Evolutionary conservation across 192 early-diverging fungal species (phyloP).

Genomic region (Coemansia sp.): DNA sequence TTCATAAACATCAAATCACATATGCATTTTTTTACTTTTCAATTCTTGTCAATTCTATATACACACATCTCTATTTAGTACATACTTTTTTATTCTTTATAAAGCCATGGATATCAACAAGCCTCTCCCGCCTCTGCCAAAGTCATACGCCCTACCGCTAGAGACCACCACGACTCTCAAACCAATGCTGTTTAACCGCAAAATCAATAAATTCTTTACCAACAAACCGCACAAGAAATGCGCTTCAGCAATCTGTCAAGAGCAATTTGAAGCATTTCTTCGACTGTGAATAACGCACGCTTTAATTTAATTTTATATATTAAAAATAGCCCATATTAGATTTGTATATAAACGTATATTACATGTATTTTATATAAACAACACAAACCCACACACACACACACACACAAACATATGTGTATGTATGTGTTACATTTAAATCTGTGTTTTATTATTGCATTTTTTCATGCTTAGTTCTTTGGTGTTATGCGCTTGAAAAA

Average conservation of each 20-base stretch:
- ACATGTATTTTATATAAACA: too few species aligned
- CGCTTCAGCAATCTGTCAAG: too few species aligned
- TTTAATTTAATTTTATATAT: not conserved
- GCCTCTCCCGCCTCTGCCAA: conserved; percentile 5
- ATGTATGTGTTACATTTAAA: too few species aligned
- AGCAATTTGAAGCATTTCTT: conserved; percentile 3
- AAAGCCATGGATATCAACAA: conserved; percentile 1
- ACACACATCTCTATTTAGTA: not conserved
- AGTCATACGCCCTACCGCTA: not conserved
- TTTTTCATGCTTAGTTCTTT: conserved; percentile 20
- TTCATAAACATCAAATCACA: too few species aligned
- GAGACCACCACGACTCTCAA: too few species aligned
- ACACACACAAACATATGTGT: too few species aligned
- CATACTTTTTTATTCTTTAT: not conserved
- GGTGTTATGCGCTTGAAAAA: conserved; percentile 43
- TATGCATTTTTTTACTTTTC: too few species aligned
- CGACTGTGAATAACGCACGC: not conserved
- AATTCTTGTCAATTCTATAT: not conserved
- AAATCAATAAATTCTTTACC: too few species aligned
- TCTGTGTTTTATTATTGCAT: too few species aligned
- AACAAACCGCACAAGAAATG: too few species aligned
- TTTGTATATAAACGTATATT: conserved; percentile 3
- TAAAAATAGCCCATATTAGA: not conserved
- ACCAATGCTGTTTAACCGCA: too few species aligned
- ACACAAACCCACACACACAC: too few species aligned